Percentiles rank a stretch among this genome's conserved stretches.
phyloP scores from a whole-genome alignment of 192 early-diverging fungal genomes.

The Spizellomyces punctatus region DNA sequence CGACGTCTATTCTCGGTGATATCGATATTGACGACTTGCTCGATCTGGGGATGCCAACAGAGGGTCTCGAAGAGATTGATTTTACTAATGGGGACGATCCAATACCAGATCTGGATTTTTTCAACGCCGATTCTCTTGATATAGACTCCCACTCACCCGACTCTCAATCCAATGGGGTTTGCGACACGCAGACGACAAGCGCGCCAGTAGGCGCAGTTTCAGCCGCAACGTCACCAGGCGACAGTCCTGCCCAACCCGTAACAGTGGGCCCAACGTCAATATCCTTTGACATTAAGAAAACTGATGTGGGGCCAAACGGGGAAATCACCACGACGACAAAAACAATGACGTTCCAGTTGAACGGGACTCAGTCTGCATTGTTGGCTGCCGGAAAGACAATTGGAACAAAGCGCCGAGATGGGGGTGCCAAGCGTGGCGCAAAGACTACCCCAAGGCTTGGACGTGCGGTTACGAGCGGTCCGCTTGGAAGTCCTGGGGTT shows the following conservation, averaged over 20 bases:
- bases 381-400: constrained; percentile 20
- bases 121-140: not conserved
- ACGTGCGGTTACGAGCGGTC: too few species aligned
- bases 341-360: constrained; percentile 30
- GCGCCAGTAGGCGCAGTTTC: not conserved
- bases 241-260: not conserved
- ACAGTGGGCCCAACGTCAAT: constrained; percentile 29
- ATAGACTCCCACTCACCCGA: too few species aligned
- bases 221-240: not conserved
- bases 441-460: too few species aligned
- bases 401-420: constrained; percentile 22
- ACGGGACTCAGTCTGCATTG: constrained; percentile 2
- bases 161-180: too few species aligned
- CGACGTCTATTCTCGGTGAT: not conserved
- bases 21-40: constrained; percentile 12
- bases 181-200: not conserved
- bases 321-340: constrained; percentile 50
- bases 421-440: not conserved
- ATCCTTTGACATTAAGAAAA: constrained; percentile 51
- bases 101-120: constrained; percentile 17
- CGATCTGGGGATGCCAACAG: constrained; percentile 3
- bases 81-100: not conserved
- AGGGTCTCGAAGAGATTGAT: not conserved
- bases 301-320: constrained; percentile 48
- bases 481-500: not conserved